Percentiles rank a stretch among this genome's conserved stretches.
Conservation (phyloP, 495 filamentous ascomycete genomes). For the Aspergillus indologenus region DNA sequence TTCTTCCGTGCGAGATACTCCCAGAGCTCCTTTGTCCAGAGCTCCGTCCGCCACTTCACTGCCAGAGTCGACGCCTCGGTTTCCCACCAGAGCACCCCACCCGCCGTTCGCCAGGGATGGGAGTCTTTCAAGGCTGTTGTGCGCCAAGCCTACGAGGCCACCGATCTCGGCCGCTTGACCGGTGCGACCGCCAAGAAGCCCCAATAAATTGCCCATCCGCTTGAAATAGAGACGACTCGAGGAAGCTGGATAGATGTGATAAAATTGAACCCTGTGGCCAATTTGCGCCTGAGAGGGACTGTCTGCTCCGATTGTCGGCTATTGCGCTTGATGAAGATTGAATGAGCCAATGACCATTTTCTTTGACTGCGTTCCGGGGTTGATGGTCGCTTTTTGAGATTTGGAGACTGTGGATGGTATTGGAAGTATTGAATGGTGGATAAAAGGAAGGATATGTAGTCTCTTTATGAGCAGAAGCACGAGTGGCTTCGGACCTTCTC, state of each 20-base stretch:
- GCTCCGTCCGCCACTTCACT: constrained; percentile 68
- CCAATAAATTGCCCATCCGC: constrained; percentile 36
- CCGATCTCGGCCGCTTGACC: constrained; percentile 71
- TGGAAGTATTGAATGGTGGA: not conserved
- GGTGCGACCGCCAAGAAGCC: constrained; percentile 58
- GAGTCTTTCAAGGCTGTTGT: constrained; percentile 70
- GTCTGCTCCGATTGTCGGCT: constrained; percentile 3
- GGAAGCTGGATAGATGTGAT: not conserved
- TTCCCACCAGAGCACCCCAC: constrained; percentile 83
- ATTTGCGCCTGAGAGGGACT: not conserved
- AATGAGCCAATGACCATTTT: constrained; percentile 7
- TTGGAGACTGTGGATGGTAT: not conserved
- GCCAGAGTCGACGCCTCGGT: constrained; percentile 75
- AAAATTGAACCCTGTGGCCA: not conserved
- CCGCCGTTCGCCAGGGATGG: constrained; percentile 80
- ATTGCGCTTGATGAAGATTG: not conserved
- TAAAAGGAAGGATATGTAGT: not conserved
- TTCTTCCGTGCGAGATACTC: constrained; percentile 89
- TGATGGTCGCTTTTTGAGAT: not conserved
- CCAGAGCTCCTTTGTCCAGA: constrained; percentile 89
- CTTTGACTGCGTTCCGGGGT: constrained; percentile 1
- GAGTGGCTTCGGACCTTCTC: not conserved
- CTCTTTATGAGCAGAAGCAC: not conserved
- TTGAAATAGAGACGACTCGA: not conserved
- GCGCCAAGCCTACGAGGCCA: constrained; percentile 71